Conservation (phyloP, 441 rosid species). For the Cnidoscolus chayamansa region DNA sequence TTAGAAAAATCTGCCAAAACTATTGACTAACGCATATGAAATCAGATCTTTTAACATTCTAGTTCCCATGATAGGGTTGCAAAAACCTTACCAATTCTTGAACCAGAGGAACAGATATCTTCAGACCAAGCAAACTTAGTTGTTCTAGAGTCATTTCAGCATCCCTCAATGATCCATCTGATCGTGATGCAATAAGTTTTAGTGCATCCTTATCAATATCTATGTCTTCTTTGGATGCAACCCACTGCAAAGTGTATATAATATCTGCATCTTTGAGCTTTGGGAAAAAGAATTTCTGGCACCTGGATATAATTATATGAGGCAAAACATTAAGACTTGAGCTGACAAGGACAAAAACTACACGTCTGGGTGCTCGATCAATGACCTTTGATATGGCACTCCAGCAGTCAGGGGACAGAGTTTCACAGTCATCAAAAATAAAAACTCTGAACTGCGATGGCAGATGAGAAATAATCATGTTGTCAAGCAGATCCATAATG, state of each 20-base stretch:
- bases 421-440: conserved; percentile 88
- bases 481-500: conserved; percentile 68
- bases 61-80: background rate
- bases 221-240: conserved; percentile 75
- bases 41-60: background rate
- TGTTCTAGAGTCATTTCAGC: conserved; percentile 99
- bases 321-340: conserved; percentile 92
- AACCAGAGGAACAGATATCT: conserved; percentile 79
- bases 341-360: conserved; percentile 81
- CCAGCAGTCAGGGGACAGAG: conserved; percentile 78
- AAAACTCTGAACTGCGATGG: conserved; percentile 68
- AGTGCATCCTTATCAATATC: conserved; percentile 85
- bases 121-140: conserved; percentile 85
- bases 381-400: conserved; percentile 76
- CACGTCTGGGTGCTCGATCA: conserved; percentile 82
- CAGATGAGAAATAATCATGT: conserved; percentile 51
- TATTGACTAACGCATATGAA: background rate
- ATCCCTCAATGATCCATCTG: conserved; percentile 97
- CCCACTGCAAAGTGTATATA: conserved; percentile 68
- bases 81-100: conserved; percentile 75
- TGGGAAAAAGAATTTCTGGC: conserved; percentile 97
- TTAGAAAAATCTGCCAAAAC: conserved; percentile 1
- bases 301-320: conserved; percentile 88
- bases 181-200: conserved; percentile 91
- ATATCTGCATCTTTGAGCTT: conserved; percentile 94